Evolutionary conservation across 139 green algal species (phyloP).

Genomic region (Chlorella sp.): DNA sequence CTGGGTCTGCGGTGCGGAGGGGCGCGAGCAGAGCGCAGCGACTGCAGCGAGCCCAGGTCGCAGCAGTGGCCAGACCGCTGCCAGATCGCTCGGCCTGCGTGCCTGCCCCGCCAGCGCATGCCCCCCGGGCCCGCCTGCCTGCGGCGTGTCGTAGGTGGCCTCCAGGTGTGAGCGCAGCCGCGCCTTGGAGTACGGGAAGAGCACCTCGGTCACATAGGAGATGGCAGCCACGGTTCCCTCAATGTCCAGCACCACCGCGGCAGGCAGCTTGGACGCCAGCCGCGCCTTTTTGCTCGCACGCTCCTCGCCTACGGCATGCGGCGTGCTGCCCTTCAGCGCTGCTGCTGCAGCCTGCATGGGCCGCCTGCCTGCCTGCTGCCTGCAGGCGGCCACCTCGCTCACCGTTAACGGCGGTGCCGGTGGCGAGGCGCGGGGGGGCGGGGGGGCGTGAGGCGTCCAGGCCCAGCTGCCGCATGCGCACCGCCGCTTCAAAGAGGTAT

Average conservation of each 20-base stretch:
- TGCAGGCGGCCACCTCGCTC: neutral
- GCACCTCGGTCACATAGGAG: conserved; percentile 82
- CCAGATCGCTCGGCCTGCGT: no score
- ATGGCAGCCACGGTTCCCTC: conserved; percentile 94
- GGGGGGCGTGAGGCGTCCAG: conserved; percentile 62
- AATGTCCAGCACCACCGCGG: conserved; percentile 91
- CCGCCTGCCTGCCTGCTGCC: neutral
- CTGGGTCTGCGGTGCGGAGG: conserved; percentile 66
- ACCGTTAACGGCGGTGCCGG: conserved; percentile 16
- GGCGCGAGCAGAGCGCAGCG: no score
- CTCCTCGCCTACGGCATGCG: conserved; percentile 5
- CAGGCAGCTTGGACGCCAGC: conserved; percentile 41
- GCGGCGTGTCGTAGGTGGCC: conserved; percentile 51
- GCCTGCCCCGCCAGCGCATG: no score
- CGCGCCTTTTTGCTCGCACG: conserved; percentile 19
- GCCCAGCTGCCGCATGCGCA: conserved; percentile 79
- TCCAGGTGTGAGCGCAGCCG: conserved; percentile 60
- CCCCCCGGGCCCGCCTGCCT: neutral
- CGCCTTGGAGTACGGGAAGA: conserved; percentile 79
- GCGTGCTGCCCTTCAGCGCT: neutral
- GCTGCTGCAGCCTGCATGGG: neutral
- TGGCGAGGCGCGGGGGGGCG: conserved; percentile 13
- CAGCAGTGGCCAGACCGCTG: no score
- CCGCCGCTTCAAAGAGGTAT: conserved; percentile 92
- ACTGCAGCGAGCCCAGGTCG: no score